Conservation (phyloP, 306 rosid genomes). For the Lagenaria siceraria region DNA sequence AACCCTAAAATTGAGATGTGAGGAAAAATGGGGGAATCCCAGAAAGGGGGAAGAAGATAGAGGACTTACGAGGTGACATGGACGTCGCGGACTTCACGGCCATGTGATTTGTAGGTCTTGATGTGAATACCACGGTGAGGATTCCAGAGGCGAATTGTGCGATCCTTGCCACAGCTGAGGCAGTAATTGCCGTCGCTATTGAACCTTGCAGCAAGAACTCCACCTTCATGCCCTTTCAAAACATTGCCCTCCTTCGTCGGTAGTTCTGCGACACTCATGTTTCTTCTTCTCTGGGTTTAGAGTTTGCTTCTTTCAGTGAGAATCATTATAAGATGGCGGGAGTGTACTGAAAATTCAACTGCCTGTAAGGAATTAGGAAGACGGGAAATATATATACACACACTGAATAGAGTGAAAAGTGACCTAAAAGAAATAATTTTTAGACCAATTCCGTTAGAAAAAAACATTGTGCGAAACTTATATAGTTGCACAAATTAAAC, state of each 20-base stretch:
- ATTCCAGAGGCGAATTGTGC: conserved; percentile 92
- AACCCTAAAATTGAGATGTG: background rate
- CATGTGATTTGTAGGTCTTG: conserved; percentile 86
- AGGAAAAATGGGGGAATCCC: background rate
- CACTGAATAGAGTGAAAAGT: too few relatives aligned
- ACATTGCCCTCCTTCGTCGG: conserved; percentile 47
- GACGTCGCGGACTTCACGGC: conserved; percentile 80
- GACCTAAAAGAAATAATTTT: too few relatives aligned
- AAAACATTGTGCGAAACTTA: too few relatives aligned
- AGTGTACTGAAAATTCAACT: background rate
- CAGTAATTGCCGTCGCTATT: conserved; percentile 66
- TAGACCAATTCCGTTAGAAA: too few relatives aligned
- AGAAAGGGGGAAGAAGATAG: background rate
- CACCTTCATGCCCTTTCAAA: conserved; percentile 79
- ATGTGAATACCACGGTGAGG: conserved; percentile 90
- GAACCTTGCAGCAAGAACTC: conserved; percentile 65
- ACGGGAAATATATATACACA: too few relatives aligned
- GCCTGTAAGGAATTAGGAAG: background rate
- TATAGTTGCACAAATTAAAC: too few relatives aligned
- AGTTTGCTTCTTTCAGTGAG: background rate
- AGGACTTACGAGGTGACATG: conserved; percentile 53
- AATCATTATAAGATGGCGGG: background rate
- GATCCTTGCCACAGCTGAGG: conserved; percentile 81
- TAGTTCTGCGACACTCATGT: conserved; percentile 43
- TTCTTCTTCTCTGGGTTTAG: background rate